Conservation (phyloP, 2,329 filamentous ascomycete genomes). For the Gnomoniopsis smithogilvyi region DNA sequence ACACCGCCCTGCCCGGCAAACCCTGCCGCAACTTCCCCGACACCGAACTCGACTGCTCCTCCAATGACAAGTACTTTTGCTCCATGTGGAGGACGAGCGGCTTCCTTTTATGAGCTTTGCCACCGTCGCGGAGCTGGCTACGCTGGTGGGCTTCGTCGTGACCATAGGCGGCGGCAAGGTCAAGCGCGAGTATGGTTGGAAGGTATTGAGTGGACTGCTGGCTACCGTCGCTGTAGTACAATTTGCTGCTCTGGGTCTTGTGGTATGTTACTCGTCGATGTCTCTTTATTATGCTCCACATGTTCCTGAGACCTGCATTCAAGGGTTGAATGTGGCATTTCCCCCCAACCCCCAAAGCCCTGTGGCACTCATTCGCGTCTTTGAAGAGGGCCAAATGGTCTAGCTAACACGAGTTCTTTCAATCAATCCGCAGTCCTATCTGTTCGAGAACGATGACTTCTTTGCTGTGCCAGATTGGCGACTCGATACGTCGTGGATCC, state of each 20-base stretch:
- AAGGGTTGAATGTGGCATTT: constrained; percentile 6
- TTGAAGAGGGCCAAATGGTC: no score
- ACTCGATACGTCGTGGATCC: constrained; percentile 74
- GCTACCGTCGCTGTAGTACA: constrained; percentile 65
- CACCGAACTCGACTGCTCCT: constrained; percentile 59
- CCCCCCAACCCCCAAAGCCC: background rate
- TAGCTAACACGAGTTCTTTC: background rate
- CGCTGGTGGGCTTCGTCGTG: constrained; percentile 74
- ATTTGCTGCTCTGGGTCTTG: constrained; percentile 73
- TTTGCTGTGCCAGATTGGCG: constrained; percentile 79
- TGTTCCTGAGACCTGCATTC: background rate
- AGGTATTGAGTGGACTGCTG: constrained; percentile 65
- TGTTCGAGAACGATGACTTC: constrained; percentile 78
- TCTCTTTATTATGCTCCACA: no score
- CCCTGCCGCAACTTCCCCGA: constrained; percentile 66
- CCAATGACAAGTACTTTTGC: constrained; percentile 74
- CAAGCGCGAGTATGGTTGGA: constrained; percentile 80
- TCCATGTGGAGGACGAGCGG: constrained; percentile 86
- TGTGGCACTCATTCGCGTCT: no score
- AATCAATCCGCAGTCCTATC: constrained; percentile 62
- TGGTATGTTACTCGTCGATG: constrained; percentile 56
- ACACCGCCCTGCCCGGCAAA: constrained; percentile 51
- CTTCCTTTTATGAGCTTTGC: constrained; percentile 81
- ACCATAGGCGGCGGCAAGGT: constrained; percentile 76
- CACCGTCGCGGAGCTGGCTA: constrained; percentile 76